Base-by-base conservation (phyloP, 257 asterid genomes). In the Plantago ovata region DNA sequence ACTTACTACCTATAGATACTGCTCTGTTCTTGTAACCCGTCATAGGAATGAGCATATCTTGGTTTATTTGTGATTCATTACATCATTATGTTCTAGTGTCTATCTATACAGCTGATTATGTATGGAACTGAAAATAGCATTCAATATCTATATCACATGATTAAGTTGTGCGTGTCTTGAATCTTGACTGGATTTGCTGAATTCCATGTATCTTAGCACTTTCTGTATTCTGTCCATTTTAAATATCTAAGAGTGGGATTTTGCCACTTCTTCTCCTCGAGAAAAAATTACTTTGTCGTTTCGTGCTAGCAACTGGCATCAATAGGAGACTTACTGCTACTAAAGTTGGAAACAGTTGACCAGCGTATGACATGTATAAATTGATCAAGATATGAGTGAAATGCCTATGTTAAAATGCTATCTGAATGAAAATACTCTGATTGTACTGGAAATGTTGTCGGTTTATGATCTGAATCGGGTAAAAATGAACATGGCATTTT, bases 1-100 rank as follows among this genome's bases (percentile, higher is more conserved):
- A 52, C 23, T 21, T 11, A 20, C 54, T 15, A 32, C 38, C 71
- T 70, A 24, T 23, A 18, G 38, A 33, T 65, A 50, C 28, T 38
- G 36, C 14, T 10, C 28, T 41, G 24, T 18, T 3, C 24, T 50
- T 22, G 46, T 60, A n/a, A n/a, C n/a, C n/a, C n/a, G n/a, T n/a
- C n/a, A n/a, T n/a, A n/a, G 6, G 41, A 24, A 24, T 24, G 32
- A 24, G 32, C 32, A 24, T 24, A 24, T 24, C 32, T 45, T 40
- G 39, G 32, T 16, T 36, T 52, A 39, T 15, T 11, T 61, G 42
- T 23, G 50, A 21, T 24, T 57, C 14, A 33, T 19, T n/a, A 53
- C 41, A 18, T 24, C 13, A 3, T 22, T 42, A 11, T 15, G 9
- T 6, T 51, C 9, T 14, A 11, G 16, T 39, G 21, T 67, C 19